These are phyloP conservation scores for Bondarzewia mesenterica DNA, from an alignment of 1,284 basidiomycete species.

Conservation along the genomic window DNA sequence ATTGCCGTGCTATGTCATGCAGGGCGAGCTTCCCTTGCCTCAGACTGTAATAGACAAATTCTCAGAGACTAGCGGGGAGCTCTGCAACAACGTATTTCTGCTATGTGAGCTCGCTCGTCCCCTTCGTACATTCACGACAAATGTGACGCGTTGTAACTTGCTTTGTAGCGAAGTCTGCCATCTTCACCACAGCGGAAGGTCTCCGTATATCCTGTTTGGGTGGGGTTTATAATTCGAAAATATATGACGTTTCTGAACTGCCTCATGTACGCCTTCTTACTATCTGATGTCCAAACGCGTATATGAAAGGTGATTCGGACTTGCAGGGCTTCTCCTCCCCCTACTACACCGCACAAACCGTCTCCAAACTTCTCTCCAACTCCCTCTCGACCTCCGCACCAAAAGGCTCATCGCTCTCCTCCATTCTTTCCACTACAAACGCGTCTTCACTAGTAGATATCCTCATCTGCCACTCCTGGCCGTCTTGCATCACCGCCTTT, in stretches of 20 bases:
- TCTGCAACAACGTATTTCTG: conserved; percentile 78
- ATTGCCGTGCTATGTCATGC: conserved; percentile 88
- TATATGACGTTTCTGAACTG: conserved; percentile 47
- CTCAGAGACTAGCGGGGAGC: conserved; percentile 64
- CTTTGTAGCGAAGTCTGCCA: conserved; percentile 75
- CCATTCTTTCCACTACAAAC: conserved; percentile 52
- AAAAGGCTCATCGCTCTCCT: conserved; percentile 47
- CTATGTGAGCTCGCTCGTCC: conserved; percentile 50
- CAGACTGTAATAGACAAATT: conserved; percentile 66
- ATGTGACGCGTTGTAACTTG: no score
- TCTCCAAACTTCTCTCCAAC: conserved; percentile 66
- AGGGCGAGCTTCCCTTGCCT: conserved; percentile 73
- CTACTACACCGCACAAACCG: conserved; percentile 60
- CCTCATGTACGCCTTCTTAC: conserved; percentile 48
- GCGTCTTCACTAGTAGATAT: conserved; percentile 72
- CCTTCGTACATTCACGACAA: no score
- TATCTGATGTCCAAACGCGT: no score
- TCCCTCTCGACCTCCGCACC: conserved; percentile 42
- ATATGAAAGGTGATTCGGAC: no score
- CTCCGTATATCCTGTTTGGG: conserved; percentile 83
- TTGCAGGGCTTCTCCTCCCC: conserved; percentile 62
- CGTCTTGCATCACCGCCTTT: conserved; percentile 58
- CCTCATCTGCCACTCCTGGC: conserved; percentile 76
- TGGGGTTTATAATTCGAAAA: conserved; percentile 60
- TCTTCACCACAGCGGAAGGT: conserved; percentile 77